Conservation (phyloP, 345 rosid species). For the Abelmoschus esculentus region DNA sequence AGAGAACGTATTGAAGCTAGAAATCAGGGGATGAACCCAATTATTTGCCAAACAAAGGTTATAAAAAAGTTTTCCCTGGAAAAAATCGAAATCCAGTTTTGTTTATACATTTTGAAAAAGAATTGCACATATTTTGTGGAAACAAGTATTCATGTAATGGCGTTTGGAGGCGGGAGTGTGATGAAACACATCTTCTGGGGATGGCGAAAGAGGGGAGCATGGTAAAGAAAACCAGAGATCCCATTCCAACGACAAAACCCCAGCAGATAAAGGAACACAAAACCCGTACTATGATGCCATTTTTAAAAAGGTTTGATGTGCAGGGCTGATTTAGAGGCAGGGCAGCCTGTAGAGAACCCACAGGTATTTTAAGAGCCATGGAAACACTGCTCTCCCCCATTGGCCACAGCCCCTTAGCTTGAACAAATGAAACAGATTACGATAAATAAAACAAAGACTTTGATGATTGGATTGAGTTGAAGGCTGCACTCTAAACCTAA, state of each 20-base stretch:
- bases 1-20: neutral
- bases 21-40: neutral
- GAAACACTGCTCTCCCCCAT: conserved; percentile 6
- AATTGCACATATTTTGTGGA: neutral
- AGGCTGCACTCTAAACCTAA: too few species aligned
- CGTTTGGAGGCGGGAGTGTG: conserved; percentile 9
- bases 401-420: conserved; percentile 5
- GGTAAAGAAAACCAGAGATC: neutral
- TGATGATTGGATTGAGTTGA: too few species aligned
- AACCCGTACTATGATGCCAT: conserved; percentile 16
- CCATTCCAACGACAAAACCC: neutral
- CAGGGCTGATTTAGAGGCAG: neutral
- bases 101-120: too few species aligned
- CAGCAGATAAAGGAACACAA: neutral
- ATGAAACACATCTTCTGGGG: neutral
- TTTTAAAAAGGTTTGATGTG: neutral
- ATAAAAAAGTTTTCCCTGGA: too few species aligned
- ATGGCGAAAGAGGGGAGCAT: neutral
- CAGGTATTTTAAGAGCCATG: conserved; percentile 12
- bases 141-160: neutral
- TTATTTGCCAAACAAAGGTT: too few species aligned
- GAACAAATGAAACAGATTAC: neutral
- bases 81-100: too few species aligned
- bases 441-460: too few species aligned
- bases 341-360: conserved; percentile 15